A percentile compares a stretch with the other conserved stretches of the same genome.
These are phyloP conservation scores for Botrytis sinoallii DNA, from an alignment of 2,329 filamentous ascomycete species.

Conservation along the genomic window DNA sequence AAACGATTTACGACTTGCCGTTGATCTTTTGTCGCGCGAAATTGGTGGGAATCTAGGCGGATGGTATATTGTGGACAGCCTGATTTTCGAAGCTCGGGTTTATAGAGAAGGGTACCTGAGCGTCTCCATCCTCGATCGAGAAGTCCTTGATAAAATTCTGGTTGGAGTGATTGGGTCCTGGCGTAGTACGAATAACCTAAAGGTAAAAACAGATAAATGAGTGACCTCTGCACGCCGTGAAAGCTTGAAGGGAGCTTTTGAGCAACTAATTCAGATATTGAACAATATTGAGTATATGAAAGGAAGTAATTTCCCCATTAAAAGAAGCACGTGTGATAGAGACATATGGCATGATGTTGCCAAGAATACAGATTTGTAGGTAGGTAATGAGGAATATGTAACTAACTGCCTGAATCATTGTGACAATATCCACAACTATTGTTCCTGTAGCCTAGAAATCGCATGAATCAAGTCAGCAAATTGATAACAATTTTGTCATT, in stretches of 20 bases:
- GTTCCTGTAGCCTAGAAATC: conserved; percentile 32
- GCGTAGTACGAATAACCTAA: conserved; percentile 70
- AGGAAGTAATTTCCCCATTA: neutral
- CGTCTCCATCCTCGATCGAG: conserved; percentile 76
- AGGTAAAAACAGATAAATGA: neutral
- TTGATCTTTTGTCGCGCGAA: conserved; percentile 68
- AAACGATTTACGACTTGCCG: conserved; percentile 74
- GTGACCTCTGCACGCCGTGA: neutral
- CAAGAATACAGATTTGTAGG: neutral
- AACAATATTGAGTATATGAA: neutral
- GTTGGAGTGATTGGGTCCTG: conserved; percentile 56
- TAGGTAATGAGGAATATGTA: conserved; percentile 8
- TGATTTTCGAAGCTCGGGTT: conserved; percentile 72
- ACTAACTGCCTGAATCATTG: conserved; percentile 36
- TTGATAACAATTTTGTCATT: conserved; percentile 1
- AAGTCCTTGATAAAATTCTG: conserved; percentile 67
- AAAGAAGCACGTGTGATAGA: neutral
- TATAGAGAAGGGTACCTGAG: conserved; percentile 69
- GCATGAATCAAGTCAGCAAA: conserved; percentile 13
- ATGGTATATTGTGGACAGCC: conserved; percentile 94
- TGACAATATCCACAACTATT: conserved; percentile 36
- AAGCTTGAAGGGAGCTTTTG: neutral
- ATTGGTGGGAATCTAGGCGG: conserved; percentile 62
- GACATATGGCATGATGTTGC: neutral
- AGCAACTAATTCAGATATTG: neutral